Evolutionary conservation across 2,329 filamentous ascomycete genomes (phyloP).

Genomic region (Exophiala alcalophila): DNA sequence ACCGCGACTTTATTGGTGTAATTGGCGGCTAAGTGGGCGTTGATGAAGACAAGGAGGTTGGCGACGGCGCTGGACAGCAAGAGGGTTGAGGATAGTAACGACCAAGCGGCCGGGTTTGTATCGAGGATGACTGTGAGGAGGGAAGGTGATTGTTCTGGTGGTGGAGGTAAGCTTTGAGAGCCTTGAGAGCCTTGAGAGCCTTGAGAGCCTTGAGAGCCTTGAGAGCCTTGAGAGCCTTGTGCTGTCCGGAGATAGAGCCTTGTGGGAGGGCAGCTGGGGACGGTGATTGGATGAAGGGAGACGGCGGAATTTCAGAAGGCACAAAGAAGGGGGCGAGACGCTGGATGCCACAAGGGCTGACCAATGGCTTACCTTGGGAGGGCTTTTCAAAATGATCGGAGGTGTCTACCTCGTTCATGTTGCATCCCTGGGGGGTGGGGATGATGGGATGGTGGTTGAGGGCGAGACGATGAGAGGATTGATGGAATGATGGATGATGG

Average conservation of each 20-base stretch:
- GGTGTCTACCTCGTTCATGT: conserved; percentile 66
- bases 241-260: no score
- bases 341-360: background rate
- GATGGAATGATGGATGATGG: conserved; percentile 1
- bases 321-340: conserved; percentile 9
- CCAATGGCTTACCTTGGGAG: conserved; percentile 44
- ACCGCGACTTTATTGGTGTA: conserved; percentile 91
- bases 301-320: background rate
- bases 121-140: conserved; percentile 89
- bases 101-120: conserved; percentile 94
- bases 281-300: conserved; percentile 4
- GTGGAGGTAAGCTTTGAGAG: conserved; percentile 9
- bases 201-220: background rate
- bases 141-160: conserved; percentile 63
- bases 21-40: conserved; percentile 91
- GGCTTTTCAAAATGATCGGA: conserved; percentile 53
- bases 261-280: conserved; percentile 15
- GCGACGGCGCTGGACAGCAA: conserved; percentile 81
- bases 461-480: conserved; percentile 3
- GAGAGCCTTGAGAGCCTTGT: conserved; percentile 3
- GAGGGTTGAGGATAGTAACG: conserved; percentile 68
- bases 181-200: conserved; percentile 4
- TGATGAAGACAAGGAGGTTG: conserved; percentile 91
- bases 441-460: conserved; percentile 5
- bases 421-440: conserved; percentile 32